Evolutionary conservation across 2,329 filamentous ascomycete species (phyloP).

Genomic region (Pestalotiopsis sp.): DNA sequence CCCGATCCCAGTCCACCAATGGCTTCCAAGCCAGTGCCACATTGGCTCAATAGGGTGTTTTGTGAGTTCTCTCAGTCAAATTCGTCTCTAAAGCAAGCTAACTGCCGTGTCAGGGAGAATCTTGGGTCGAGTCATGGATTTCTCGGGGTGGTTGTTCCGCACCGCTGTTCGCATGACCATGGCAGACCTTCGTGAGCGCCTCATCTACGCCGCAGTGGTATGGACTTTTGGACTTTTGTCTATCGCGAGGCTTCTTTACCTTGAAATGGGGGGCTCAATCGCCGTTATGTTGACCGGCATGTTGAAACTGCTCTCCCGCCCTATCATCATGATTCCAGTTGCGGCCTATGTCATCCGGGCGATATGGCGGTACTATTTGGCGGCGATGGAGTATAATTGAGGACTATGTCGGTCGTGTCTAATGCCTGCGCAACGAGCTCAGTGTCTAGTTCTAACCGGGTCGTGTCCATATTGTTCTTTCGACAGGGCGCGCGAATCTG

Average conservation of each 20-base stretch:
- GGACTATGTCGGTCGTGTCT: neutral
- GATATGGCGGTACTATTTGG: neutral
- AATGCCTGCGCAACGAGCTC: too few species aligned
- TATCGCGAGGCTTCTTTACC: neutral
- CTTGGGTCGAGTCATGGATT: neutral
- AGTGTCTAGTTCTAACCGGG: too few species aligned
- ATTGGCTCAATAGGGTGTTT: neutral
- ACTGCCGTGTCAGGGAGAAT: neutral
- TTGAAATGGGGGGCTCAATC: neutral
- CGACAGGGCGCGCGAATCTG: too few species aligned
- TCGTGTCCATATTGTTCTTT: too few species aligned
- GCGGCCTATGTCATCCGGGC: neutral
- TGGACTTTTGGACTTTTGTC: neutral
- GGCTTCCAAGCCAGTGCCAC: neutral
- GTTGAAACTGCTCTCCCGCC: neutral
- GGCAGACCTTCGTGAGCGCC: neutral
- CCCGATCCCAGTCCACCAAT: neutral
- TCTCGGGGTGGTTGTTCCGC: neutral
- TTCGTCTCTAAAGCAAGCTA: neutral
- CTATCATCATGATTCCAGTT: neutral
- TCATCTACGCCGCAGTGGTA: neutral
- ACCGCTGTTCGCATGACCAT: neutral
- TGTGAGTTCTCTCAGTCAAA: neutral
- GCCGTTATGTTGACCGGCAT: neutral
- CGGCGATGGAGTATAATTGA: neutral